Base-by-base conservation (phyloP, 202 grass and related monocot species). In the Setaria italica region DNA sequence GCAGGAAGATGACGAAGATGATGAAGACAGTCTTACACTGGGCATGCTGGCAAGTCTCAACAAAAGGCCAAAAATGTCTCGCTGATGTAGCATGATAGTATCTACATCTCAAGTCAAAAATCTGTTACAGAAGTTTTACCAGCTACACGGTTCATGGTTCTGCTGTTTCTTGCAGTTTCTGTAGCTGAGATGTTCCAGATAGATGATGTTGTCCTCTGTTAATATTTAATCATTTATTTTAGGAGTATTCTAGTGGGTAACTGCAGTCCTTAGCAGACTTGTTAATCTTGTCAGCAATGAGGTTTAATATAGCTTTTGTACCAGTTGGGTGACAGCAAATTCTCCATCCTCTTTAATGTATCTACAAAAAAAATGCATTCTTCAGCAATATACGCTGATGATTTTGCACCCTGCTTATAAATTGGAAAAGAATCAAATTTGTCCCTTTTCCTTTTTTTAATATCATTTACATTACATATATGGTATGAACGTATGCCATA, bases 1-100 rank as follows among this genome's bases (percentile, higher is more conserved):
- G 79, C 88, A 99, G 94, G 97, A 99, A 70, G 97, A 99, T 59
- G 59, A 94, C 9, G 94, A 97, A 87, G 94, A 99, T 75, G 97
- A 99, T 21, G 97, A 99, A 92, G 97, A 98, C 91, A 90, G 74
- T 88, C 88, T 11, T 96, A 94, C 70, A 68, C 16, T 75, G 97
- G 97, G 97, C 41, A 83, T 92, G 80, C 78, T 91, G 62, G 77
- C 74, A 11, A 85, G 80, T 56, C 86, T 85, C 47, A 86, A 74
- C 59, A 98, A 98, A 87, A 94, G 85, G 75, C 85, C 85, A 70
- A 98, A 82, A 84, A 19, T 77, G 80, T 88, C 81, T 42, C 74
- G 83, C 72, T 95, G 83, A 88, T 77, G 63, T 76, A 46, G 70
- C 3, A 79, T 49, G 19, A 41, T 21, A 80, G 55, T 41, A 63